Evolutionary conservation across 2,329 filamentous ascomycete genomes (phyloP), one percentile per base, ranked within the genome.

Genomic region (Fusarium incarnatum): DNA sequence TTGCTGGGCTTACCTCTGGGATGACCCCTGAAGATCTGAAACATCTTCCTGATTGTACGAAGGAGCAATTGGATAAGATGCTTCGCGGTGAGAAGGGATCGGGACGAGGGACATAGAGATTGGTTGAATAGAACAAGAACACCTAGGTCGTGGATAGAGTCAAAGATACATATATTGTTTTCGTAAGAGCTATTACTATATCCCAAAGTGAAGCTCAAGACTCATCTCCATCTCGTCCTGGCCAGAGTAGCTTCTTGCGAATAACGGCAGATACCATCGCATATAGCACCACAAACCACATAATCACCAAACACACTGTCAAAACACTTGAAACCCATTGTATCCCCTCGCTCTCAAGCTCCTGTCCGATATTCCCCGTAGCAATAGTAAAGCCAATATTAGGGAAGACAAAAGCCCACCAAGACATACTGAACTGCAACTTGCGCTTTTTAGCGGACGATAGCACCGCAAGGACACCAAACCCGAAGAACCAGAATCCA

Each of bases 391-490:
- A 76, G 8, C 74, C 74, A 8, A 76, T 62, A n/a, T 75, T 76
- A 8, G 74, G 73, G n/a, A 76, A 76, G 9, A 76, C 67, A 44
- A 76, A 65, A 9, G 74, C 72, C 73, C 74, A 76, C 74, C 74
- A 76, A 6, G 70, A 56, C 72, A 76, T 71, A n/a, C 73, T 73
- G 15, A 71, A 76, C 10, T 72, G 60, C 9, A 76, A 45, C 27
- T 56, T 73, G 60, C 60, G 68, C 13, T 59, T 64, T 1, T 64
- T 18, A 1, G 59, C 60, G 2, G 68, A 65, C 1, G 65, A 65
- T 11, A 76, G 18, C 0, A 73, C 73, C 1, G 75, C 70, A 15
- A 76, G 50, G 2, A 75, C 54, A 3, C 66, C 73, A 16, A 77
- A 73, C 2, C 65, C 64, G 37, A 76, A 76, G 52, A 77, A 74